Percentiles rank a stretch among this genome's conserved stretches.
Evolutionary conservation across 176 grass and related monocot species (phyloP).

Genomic region (Tuctoria greenei): DNA sequence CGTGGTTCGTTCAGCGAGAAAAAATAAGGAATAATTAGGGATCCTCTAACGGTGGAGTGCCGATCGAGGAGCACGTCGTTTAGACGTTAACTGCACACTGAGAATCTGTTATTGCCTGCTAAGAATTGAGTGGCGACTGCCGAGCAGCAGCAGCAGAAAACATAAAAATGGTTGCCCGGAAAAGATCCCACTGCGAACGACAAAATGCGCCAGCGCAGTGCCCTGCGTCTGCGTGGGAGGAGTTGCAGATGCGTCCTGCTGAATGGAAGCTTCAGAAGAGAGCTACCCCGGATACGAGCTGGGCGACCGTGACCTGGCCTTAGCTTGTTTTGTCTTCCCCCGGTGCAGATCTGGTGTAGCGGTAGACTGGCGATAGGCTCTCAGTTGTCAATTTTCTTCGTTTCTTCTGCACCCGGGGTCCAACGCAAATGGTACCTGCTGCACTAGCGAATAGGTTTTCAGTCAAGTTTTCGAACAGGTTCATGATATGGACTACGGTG

Average conservation of each 20-base stretch:
- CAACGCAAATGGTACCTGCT: neutral
- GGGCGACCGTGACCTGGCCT: conserved; percentile 10
- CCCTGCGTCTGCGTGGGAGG: neutral
- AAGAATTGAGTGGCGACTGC: neutral
- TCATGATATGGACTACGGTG: neutral
- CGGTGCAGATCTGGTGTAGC: conserved; percentile 1
- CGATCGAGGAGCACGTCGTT: too few species aligned
- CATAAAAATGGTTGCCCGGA: neutral
- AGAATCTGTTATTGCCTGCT: too few species aligned
- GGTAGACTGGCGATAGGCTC: neutral
- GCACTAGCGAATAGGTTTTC: too few species aligned
- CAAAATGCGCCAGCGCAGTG: neutral
- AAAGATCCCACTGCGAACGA: neutral
- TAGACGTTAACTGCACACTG: too few species aligned
- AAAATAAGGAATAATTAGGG: too few species aligned
- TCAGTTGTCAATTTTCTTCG: neutral
- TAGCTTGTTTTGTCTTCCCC: neutral
- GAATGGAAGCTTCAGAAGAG: conserved; percentile 44
- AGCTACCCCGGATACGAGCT: conserved; percentile 46
- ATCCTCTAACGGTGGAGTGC: too few species aligned
- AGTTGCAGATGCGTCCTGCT: conserved; percentile 8
- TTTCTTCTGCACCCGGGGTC: neutral
- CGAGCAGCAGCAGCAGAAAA: neutral
- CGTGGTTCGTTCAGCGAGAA: neutral
- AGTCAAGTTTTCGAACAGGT: neutral